Percentiles rank a stretch among this genome's conserved stretches.
Evolutionary conservation across 2,329 filamentous ascomycete genomes (phyloP).

Genomic region (Botrytis medusae): DNA sequence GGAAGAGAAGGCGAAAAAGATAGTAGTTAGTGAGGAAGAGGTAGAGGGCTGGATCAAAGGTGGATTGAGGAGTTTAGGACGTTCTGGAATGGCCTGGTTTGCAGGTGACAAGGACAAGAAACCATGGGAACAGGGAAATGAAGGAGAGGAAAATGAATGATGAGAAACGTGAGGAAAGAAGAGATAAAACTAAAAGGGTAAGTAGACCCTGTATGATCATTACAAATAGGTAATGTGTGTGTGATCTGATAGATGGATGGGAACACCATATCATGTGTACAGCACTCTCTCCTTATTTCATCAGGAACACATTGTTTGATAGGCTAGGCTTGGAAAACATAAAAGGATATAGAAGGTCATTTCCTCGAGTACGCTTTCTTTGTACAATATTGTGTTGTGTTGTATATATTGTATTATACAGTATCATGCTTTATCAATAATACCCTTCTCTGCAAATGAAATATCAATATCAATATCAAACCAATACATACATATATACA

Average conservation of each 20-base stretch:
- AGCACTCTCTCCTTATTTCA: not conserved
- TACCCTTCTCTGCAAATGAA: not conserved
- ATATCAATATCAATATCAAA: no score
- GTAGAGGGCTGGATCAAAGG: slow-evolving; percentile 69
- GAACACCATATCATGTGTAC: not conserved
- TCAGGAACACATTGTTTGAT: not conserved
- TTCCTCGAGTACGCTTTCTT: not conserved
- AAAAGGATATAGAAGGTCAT: not conserved
- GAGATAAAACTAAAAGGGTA: not conserved
- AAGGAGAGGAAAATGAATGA: slow-evolving; percentile 24
- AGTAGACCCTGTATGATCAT: not conserved
- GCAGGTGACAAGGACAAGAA: slow-evolving; percentile 26
- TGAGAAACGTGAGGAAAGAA: not conserved
- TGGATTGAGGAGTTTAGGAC: slow-evolving; percentile 51
- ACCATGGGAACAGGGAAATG: slow-evolving; percentile 7
- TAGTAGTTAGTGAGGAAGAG: slow-evolving; percentile 66
- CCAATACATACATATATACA: no score
- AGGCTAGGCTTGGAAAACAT: not conserved
- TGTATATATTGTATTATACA: not conserved
- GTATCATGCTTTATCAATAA: not conserved
- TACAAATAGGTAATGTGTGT: not conserved
- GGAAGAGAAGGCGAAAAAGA: slow-evolving; percentile 62
- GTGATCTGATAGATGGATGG: not conserved
- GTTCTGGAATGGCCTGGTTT: slow-evolving; percentile 29
- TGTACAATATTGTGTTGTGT: not conserved